Evolutionary conservation across 345 rosid genomes (phyloP), one percentile per base, ranked within the genome.

Genomic region (Crucihimalaya himalaica): DNA sequence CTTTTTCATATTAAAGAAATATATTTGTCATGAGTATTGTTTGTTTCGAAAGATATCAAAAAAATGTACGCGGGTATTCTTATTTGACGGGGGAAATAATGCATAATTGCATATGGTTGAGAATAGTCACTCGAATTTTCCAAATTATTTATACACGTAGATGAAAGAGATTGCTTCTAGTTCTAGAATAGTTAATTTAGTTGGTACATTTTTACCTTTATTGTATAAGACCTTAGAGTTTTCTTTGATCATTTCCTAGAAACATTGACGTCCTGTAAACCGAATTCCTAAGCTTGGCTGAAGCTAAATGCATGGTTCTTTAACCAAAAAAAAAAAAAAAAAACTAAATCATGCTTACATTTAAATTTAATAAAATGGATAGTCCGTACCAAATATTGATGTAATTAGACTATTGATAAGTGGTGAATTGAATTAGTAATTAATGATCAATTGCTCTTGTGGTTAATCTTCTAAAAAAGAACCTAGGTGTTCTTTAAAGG

Each of bases 1-100:
- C 11, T 13, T 7, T 34, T 21, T 21, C 20, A 11, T 48, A 6
- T 13, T 13, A 2, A 53, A 53, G 4, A 54, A 15, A 14, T 40
- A 5, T 62, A 10, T 2, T 8, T 40, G 31, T 67, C 6, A 53
- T 62, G 46, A 66, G 4, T 45, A 15, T 29, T 69, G 69, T 69
- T 63, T 53, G 55, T 12, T 67, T 75, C 68, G 63, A 59, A 67
- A 63, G 19, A 11, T 28, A 8, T 61, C 68, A 67, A 75, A 75
- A 56, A 39, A 29, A 6, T 40, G 71, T 43, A 64, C 39, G 56
- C 64, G 56, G 64, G 70, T 53, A 37, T 6, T 63, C 23, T 62
- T 20, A 52, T 50, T 48, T 62, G 59, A 29, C 20, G 40, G 40
- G 59, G 34, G 4, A 7, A 14, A 54, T 54, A 28, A 27, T 28